A percentile compares a stretch with the other conserved stretches of the same genome.
These are phyloP conservation scores for Avena eriantha DNA, from an alignment of 176 grass and related monocot genomes.

Conservation along the genomic window DNA sequence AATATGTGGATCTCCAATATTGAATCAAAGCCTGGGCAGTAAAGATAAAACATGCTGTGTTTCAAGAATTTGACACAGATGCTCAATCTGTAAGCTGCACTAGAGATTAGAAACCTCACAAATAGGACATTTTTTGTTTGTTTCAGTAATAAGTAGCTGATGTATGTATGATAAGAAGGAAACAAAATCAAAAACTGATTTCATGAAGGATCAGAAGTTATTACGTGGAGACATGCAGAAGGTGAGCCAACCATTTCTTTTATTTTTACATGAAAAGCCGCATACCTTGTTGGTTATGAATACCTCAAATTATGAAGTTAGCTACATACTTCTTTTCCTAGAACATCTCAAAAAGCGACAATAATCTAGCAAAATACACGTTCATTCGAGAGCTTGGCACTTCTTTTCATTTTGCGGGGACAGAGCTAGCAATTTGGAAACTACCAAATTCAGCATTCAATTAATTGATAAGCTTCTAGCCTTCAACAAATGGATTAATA, in stretches of 20 bases:
- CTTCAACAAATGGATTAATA: background rate
- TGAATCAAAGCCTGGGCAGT: background rate
- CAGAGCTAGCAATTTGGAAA: background rate
- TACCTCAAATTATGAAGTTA: no score
- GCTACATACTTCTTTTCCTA: no score
- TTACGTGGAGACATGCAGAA: background rate
- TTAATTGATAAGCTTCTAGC: background rate
- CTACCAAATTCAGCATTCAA: background rate
- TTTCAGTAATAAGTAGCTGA: background rate
- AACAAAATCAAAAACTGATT: background rate
- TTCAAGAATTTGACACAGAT: background rate
- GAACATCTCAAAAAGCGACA: no score
- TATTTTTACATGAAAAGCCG: background rate
- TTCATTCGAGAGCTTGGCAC: background rate
- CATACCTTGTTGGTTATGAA: background rate
- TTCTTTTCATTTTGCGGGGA: background rate
- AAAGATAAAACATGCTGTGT: background rate
- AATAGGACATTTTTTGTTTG: background rate
- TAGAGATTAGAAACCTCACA: background rate
- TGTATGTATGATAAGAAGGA: background rate
- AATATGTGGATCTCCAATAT: background rate
- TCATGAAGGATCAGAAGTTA: background rate
- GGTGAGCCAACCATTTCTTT: background rate
- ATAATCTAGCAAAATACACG: background rate
- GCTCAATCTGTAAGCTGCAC: background rate